Evolutionary conservation across 2,329 filamentous ascomycete species (phyloP), one percentile per base, ranked within the genome.

Genomic region (Ramularia collo-cygni): DNA sequence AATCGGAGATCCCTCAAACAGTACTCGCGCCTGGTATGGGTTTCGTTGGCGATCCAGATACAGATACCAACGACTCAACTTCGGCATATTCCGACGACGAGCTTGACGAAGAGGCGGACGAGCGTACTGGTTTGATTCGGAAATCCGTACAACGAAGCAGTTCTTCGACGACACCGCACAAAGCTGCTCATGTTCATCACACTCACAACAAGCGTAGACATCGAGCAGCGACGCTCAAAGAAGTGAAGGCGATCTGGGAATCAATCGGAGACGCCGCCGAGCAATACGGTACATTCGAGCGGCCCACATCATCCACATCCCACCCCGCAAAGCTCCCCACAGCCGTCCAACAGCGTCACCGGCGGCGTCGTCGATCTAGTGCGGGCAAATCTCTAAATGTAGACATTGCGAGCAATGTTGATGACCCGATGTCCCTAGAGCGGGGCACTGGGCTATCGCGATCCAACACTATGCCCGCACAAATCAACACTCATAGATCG

Each of bases 1-100:
- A 51, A 50, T 44, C 50, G 46, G 64, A 57, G 16, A 61, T 69
- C 28, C 66, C 69, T n/a, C 63, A 76, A 59, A 86, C 83, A 1
- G 79, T 80, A 1, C 72, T 95, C 14, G 79, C 86, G 1, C 88
- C 89, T 2, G 88, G 88, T 4, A 74, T 95, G 42, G 88, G 86
- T 19, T 75, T 61, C 34, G 54, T 60, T 15, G 58, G 49, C 16
- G 58, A 60, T 27, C 57, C 56, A 14, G 52, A 56, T 27, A 50
- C 48, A 4, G 52, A 53, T 19, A 51, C 45, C 8, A 51, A 56
- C 33, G 52, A 56, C 9, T 47, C 44, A 3, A 51, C 43, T 13
- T 47, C 48, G 3, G 45, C 52, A 8, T 44, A 47, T 2, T 49
- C 50, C 1, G 50, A 54, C 8, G 53, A 54, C 14, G 52, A 55